Percentiles rank a stretch among this genome's conserved stretches.
Evolutionary conservation across 495 filamentous ascomycete genomes (phyloP).

Genomic region (Talaromyces wortmannii): DNA sequence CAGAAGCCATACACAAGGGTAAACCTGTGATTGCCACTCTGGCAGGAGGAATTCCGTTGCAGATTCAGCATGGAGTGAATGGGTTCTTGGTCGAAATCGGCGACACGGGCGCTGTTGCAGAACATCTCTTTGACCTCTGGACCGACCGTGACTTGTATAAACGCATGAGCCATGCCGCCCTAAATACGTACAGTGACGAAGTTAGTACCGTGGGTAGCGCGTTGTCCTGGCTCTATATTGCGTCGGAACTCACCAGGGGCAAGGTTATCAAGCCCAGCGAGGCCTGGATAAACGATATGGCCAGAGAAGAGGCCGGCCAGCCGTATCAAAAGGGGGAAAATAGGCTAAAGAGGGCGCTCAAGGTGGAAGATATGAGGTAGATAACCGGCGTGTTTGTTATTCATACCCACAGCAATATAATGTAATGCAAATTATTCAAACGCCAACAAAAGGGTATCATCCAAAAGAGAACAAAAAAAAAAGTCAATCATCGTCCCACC

Average conservation of each 20-base stretch:
- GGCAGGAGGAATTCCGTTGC: conserved; percentile 77
- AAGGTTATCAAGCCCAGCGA: conserved; percentile 41
- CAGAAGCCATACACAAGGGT: conserved; percentile 80
- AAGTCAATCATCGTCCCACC: conserved; percentile 27
- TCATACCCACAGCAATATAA: background rate
- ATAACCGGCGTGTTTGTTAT: background rate
- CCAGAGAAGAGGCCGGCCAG: conserved; percentile 56
- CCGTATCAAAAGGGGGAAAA: conserved; percentile 55
- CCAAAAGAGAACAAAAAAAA: conserved; percentile 3
- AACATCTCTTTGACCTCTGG: conserved; percentile 62
- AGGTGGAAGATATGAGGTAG: conserved; percentile 26
- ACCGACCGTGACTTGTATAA: conserved; percentile 57
- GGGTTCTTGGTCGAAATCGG: conserved; percentile 72
- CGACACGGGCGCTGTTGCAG: conserved; percentile 66
- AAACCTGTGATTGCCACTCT: conserved; percentile 73
- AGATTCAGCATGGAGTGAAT: conserved; percentile 66
- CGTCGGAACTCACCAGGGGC: conserved; percentile 50
- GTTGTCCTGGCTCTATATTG: conserved; percentile 71
- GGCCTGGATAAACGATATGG: conserved; percentile 75
- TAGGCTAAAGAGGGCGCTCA: conserved; percentile 40
- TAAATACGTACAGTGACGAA: conserved; percentile 67
- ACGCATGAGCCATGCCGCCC: conserved; percentile 62
- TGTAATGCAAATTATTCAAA: background rate
- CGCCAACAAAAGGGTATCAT: conserved; percentile 4
- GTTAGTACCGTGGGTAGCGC: conserved; percentile 79